Evolutionary conservation across 2,329 filamentous ascomycete species (phyloP).

Genomic region (Daldinia sp.): DNA sequence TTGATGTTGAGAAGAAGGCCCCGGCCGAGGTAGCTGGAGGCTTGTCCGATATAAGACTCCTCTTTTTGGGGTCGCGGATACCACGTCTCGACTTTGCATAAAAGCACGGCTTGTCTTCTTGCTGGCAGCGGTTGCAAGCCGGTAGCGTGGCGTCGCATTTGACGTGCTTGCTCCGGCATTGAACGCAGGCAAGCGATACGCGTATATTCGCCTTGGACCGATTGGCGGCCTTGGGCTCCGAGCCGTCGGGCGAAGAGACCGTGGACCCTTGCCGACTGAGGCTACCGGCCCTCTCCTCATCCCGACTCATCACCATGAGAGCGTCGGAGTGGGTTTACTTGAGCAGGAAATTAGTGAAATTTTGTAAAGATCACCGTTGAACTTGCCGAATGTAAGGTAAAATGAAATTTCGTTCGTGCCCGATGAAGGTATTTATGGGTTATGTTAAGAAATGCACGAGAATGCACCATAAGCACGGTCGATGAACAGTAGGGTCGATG

Average conservation of each 20-base stretch:
- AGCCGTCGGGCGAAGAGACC: conserved; percentile 45
- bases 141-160: conserved; percentile 62
- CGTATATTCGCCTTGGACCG: conserved; percentile 55
- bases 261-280: conserved; percentile 41
- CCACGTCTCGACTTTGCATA: conserved; percentile 63
- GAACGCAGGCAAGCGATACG: conserved; percentile 59
- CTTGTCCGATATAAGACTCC: conserved; percentile 51
- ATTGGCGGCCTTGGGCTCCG: conserved; percentile 43
- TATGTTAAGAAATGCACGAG: conserved; percentile 22
- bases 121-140: conserved; percentile 57
- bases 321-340: conserved; percentile 9
- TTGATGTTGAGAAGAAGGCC: conserved; percentile 41
- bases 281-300: conserved; percentile 38
- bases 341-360: conserved; percentile 18
- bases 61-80: conserved; percentile 53
- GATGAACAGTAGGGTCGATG: conserved; percentile 37
- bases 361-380: conserved; percentile 16
- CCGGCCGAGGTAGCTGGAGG: conserved; percentile 42
- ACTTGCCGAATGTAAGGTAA: conserved; percentile 15
- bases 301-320: conserved; percentile 42
- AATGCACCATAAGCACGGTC: conserved; percentile 32
- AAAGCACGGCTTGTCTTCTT: conserved; percentile 58
- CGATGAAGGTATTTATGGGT: conserved; percentile 15
- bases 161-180: conserved; percentile 64
- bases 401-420: conserved; percentile 26